Conservation (phyloP, 2,329 filamentous ascomycete species). For the Epichloe aotearoae region DNA sequence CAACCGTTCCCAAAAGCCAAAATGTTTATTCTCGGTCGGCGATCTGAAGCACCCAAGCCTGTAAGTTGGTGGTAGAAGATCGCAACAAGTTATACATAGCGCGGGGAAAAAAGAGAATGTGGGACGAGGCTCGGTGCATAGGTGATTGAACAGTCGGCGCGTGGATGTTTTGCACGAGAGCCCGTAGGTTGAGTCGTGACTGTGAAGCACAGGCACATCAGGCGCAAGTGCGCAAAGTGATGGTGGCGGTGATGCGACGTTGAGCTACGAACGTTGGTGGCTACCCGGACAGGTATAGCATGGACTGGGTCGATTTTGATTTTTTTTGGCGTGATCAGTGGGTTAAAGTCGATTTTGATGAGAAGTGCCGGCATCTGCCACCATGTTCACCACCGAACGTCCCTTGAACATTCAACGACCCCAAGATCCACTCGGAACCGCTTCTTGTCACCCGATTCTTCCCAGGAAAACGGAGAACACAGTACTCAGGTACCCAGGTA, state of each 20-base stretch:
- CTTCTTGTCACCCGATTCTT: too few relatives aligned
- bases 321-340: neutral
- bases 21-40: neutral
- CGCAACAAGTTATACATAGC: slow-evolving; percentile 2
- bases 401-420: too few relatives aligned
- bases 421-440: too few relatives aligned
- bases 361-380: too few relatives aligned
- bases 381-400: too few relatives aligned
- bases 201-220: neutral
- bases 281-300: neutral
- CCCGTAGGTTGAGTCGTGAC: neutral
- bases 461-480: too few relatives aligned
- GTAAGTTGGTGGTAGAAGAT: neutral
- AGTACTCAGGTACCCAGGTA: too few relatives aligned
- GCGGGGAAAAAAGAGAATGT: neutral
- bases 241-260: neutral
- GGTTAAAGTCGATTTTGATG: neutral
- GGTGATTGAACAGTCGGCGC: neutral
- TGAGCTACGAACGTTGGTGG: neutral
- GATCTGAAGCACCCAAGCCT: neutral
- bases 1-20: neutral
- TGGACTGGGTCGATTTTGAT: neutral
- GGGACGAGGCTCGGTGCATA: neutral
- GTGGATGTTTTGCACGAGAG: neutral
- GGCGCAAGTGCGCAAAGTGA: neutral